A percentile compares a stretch with the other conserved stretches of the same genome.
Evolutionary conservation across 2,329 filamentous ascomycete species (phyloP).

Genomic region (Sporothrix curviconia): DNA sequence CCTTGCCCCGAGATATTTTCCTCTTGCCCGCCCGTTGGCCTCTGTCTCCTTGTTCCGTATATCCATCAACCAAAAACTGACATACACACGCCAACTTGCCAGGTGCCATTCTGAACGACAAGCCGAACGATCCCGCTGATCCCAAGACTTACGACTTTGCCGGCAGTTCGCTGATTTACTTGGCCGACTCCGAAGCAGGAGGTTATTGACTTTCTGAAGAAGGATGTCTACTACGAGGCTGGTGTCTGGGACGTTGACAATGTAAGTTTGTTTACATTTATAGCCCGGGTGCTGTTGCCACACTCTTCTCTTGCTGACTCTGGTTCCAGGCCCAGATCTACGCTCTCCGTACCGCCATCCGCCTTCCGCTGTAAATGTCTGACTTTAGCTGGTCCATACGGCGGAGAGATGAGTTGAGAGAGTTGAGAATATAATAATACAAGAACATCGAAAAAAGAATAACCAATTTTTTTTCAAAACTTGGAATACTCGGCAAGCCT

Average conservation of each 20-base stretch:
- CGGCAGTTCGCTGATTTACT: conserved; percentile 63
- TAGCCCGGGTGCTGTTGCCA: no score
- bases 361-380: conserved; percentile 18
- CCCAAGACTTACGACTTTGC: conserved; percentile 59
- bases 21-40: neutral
- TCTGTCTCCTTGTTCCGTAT: neutral
- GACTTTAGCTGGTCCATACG: neutral
- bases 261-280: conserved; percentile 29
- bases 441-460: no score
- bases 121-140: conserved; percentile 54
- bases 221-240: conserved; percentile 63
- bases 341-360: conserved; percentile 28
- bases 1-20: no score
- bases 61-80: no score
- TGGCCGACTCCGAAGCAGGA: conserved; percentile 64
- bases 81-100: neutral
- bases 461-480: no score
- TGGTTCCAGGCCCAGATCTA: conserved; percentile 26
- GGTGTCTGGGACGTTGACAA: conserved; percentile 79
- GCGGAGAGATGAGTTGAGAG: neutral
- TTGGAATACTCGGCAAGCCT: no score
- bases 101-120: conserved; percentile 62
- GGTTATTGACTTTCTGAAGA: conserved; percentile 57
- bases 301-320: neutral
- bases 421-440: neutral